Evolutionary conservation across 2,329 filamentous ascomycete species (phyloP).

Genomic region (Curvularia hawaiiensis): DNA sequence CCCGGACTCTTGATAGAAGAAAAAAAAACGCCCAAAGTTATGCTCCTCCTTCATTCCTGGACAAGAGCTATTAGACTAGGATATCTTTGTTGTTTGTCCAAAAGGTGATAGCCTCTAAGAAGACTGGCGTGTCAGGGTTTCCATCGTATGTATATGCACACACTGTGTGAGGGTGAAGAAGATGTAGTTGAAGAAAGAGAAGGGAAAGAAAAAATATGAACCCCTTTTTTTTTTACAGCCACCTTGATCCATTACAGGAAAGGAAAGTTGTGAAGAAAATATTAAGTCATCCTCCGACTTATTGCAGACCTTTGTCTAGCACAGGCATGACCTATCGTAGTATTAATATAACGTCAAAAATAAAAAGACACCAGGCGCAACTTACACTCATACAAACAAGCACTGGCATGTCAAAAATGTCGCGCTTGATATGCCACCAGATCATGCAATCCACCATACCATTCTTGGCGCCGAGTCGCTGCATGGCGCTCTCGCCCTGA

Average conservation of each 20-base stretch:
- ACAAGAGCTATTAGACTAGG: not conserved
- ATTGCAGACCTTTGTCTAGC: slow-evolving; percentile 33
- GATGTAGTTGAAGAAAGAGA: not conserved
- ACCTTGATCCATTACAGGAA: not conserved
- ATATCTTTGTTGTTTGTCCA: not conserved
- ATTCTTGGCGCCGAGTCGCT: slow-evolving; percentile 77
- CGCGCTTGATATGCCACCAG: slow-evolving; percentile 95
- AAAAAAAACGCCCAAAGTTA: not conserved
- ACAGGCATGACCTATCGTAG: slow-evolving; percentile 38
- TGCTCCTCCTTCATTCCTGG: not conserved
- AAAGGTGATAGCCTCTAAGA: not conserved
- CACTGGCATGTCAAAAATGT: slow-evolving; percentile 98
- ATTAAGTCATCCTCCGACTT: not conserved
- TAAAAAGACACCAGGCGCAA: slow-evolving; percentile 34
- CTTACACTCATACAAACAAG: slow-evolving; percentile 97
- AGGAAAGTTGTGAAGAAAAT: not conserved
- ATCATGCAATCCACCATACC: slow-evolving; percentile 94
- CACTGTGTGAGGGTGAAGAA: not conserved
- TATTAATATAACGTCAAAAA: slow-evolving; percentile 13
- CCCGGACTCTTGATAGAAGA: not conserved
- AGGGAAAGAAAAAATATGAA: not conserved
- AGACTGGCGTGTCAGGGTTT: not conserved
- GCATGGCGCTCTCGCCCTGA: slow-evolving; percentile 77
- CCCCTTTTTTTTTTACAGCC: slow-evolving; percentile 10
- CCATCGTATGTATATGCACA: not conserved